Percentiles rank a stretch among this genome's conserved stretches.
phyloP scores from a whole-genome alignment of 805 yeast genomes.

The Schizosaccharomyces octosporus region DNA sequence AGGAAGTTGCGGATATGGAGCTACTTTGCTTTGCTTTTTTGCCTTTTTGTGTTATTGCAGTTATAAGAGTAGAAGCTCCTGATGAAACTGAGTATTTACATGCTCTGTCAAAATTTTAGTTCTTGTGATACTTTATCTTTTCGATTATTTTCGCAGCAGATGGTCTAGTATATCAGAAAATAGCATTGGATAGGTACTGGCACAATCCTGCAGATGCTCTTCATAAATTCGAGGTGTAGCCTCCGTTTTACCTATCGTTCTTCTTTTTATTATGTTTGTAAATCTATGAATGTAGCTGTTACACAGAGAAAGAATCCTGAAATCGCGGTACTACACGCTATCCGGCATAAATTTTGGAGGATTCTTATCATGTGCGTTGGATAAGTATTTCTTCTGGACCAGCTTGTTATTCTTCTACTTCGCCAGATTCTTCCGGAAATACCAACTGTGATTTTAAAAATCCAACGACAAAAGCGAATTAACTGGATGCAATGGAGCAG shows the following conservation, averaged over 20 bases:
- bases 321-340: slow-evolving; percentile 35
- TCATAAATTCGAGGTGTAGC: slow-evolving; percentile 38
- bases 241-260: slow-evolving; percentile 42
- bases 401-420: slow-evolving; percentile 36
- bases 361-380: slow-evolving; percentile 37
- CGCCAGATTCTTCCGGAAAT: slow-evolving; percentile 23
- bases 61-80: slow-evolving; percentile 20
- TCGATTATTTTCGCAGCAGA: slow-evolving; percentile 31
- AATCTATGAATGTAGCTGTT: slow-evolving; percentile 40
- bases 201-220: slow-evolving; percentile 44
- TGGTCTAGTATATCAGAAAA: slow-evolving; percentile 26
- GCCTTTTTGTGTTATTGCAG: slow-evolving; percentile 22
- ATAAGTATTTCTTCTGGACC: slow-evolving; percentile 30
- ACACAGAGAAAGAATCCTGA: slow-evolving; percentile 45
- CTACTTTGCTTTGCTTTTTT: slow-evolving; percentile 29
- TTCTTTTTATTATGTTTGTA: slow-evolving; percentile 36
- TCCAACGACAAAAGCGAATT: slow-evolving; percentile 54
- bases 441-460: slow-evolving; percentile 41
- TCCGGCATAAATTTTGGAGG: slow-evolving; percentile 55
- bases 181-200: slow-evolving; percentile 31
- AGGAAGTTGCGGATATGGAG: slow-evolving; percentile 22
- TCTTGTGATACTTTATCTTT: slow-evolving; percentile 30
- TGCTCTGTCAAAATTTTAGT: slow-evolving; percentile 30
- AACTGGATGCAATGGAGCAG: slow-evolving; percentile 41
- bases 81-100: slow-evolving; percentile 40